These are phyloP conservation scores for Antarctomyces pellizariae DNA, from an alignment of 495 filamentous ascomycete species.

Conservation along the genomic window DNA sequence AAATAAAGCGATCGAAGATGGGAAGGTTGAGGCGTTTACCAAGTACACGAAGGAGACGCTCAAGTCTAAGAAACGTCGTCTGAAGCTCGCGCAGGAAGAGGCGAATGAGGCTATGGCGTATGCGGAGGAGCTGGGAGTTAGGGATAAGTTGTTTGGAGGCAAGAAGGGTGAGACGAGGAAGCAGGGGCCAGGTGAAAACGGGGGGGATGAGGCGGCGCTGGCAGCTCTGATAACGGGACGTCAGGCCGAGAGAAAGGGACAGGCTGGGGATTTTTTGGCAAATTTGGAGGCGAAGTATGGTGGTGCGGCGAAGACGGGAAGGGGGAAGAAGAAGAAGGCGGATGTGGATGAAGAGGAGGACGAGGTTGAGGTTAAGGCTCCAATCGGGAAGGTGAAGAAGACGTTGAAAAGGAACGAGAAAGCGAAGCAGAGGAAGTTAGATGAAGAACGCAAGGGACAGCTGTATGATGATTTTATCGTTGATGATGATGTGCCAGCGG, in stretches of 20 bases:
- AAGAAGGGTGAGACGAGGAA: conserved; percentile 16
- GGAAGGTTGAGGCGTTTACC: conserved; percentile 36
- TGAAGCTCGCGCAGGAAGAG: conserved; percentile 40
- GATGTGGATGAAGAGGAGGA: conserved; percentile 16
- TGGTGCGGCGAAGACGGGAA: conserved; percentile 16
- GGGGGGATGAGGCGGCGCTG: conserved; percentile 22
- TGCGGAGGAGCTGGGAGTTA: conserved; percentile 44
- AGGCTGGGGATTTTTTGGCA: conserved; percentile 30
- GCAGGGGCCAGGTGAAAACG: conserved; percentile 21
- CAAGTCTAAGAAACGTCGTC: conserved; percentile 34
- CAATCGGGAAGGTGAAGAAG: too few species aligned
- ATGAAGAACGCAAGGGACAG: too few species aligned
- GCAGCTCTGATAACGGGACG: conserved; percentile 33
- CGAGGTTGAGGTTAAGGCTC: conserved; percentile 12
- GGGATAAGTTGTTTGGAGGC: conserved; percentile 29
- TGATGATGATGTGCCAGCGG: too few species aligned
- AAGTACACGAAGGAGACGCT: conserved; percentile 50
- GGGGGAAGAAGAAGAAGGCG: conserved; percentile 26
- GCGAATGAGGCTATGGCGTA: conserved; percentile 47
- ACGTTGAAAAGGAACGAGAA: too few species aligned
- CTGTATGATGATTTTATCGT: too few species aligned
- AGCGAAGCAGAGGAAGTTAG: too few species aligned
- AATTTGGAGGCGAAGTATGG: conserved; percentile 54
- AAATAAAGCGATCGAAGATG: conserved; percentile 49
- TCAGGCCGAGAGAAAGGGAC: conserved; percentile 21